Conservation (phyloP, 108 stramenopile genomes). For the Thalassiosira profunda region DNA sequence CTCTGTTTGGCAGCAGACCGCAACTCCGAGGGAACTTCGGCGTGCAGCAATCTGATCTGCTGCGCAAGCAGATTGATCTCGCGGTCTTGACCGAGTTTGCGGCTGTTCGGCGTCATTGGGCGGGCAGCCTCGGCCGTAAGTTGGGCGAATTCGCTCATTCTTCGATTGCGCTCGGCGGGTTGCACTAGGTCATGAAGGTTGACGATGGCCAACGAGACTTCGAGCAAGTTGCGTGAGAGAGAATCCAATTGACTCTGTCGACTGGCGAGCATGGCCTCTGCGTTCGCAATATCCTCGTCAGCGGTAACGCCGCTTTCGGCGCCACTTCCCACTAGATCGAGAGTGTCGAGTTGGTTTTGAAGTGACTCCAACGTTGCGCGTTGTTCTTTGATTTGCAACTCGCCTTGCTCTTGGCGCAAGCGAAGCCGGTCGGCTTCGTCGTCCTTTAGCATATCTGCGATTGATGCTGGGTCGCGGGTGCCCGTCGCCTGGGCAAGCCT, state of each 20-base stretch:
- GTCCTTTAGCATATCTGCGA: slow-evolving; percentile 13
- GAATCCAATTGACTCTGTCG: not conserved
- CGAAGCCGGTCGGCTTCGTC: slow-evolving; percentile 5
- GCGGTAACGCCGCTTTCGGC: not conserved
- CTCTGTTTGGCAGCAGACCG: not conserved
- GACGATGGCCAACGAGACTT: too few species aligned
- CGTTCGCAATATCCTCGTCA: not conserved
- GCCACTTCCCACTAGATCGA: not conserved
- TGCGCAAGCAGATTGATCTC: too few species aligned
- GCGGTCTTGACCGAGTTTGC: too few species aligned
- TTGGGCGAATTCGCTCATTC: too few species aligned
- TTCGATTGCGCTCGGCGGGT: too few species aligned
- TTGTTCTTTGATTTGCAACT: slow-evolving; percentile 11
- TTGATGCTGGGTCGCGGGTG: slow-evolving; percentile 1
- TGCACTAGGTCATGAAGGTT: too few species aligned
- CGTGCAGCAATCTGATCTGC: not conserved
- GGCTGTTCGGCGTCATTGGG: not conserved
- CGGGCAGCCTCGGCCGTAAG: not conserved
- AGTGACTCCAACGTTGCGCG: not conserved
- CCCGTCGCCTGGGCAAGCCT: slow-evolving; percentile 12
- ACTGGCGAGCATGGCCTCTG: not conserved
- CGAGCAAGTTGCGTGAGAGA: too few species aligned
- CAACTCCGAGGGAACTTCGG: not conserved
- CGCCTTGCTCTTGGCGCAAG: slow-evolving; percentile 15
- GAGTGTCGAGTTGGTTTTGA: not conserved